Percentiles rank a stretch among this genome's conserved stretches.
Evolutionary conservation across 352 stramenopile genomes (phyloP).

Genomic region (Globisporangium yorkense): DNA sequence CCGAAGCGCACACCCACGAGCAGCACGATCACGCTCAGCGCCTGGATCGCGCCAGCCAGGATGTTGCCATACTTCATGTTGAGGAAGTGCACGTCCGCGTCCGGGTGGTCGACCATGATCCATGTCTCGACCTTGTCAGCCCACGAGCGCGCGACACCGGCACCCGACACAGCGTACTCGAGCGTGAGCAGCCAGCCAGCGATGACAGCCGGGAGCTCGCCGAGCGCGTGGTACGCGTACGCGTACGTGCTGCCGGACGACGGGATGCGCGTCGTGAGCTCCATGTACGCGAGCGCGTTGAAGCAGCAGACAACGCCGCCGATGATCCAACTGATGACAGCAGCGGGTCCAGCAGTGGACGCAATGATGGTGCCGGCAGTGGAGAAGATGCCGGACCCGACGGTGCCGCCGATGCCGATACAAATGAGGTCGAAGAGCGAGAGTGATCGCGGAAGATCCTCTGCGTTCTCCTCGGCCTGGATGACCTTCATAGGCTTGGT

Average conservation of each 20-base stretch:
- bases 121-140: too few relatives aligned
- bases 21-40: too few relatives aligned
- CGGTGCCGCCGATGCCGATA: constrained; percentile 84
- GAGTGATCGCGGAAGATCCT: constrained; percentile 46
- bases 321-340: constrained; percentile 47
- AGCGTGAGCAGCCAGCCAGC: constrained; percentile 79
- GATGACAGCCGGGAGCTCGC: constrained; percentile 86
- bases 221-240: too few relatives aligned
- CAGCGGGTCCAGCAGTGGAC: constrained; percentile 2
- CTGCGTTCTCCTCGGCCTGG: constrained; percentile 38
- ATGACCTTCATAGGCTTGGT: constrained; percentile 55
- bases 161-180: constrained; percentile 88
- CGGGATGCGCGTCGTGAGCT: constrained; percentile 75
- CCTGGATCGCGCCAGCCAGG: too few relatives aligned
- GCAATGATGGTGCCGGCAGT: constrained; percentile 45
- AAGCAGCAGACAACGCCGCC: constrained; percentile 66
- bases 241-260: constrained; percentile 89
- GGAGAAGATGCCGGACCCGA: constrained; percentile 85
- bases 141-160: too few relatives aligned
- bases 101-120: too few relatives aligned
- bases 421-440: constrained; percentile 80
- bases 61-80: too few relatives aligned
- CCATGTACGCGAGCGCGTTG: constrained; percentile 82
- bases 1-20: too few relatives aligned
- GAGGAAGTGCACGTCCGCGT: too few relatives aligned